phyloP scores from a whole-genome alignment of 495 filamentous ascomycete genomes.

The Pyronema omphalodes region DNA sequence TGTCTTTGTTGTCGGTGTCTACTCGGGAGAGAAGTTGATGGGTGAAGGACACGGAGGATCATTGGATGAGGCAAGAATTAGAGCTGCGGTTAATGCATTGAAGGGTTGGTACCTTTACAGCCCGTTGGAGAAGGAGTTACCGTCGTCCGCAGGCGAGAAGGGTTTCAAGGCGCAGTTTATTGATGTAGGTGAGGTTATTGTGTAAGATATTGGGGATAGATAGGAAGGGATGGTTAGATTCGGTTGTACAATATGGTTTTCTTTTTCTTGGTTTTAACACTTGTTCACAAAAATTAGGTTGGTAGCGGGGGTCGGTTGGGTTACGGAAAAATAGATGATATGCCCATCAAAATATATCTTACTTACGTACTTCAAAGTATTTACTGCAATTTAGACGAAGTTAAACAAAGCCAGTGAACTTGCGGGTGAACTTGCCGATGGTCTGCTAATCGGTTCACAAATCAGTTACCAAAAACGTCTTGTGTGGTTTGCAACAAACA shows the following conservation, averaged over 20 bases:
- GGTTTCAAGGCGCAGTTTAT: constrained; percentile 68
- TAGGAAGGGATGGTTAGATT: neutral
- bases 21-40: constrained; percentile 67
- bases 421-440: no score
- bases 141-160: constrained; percentile 47
- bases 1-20: constrained; percentile 91
- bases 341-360: no score
- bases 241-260: neutral
- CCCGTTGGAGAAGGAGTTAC: constrained; percentile 45
- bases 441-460: no score
- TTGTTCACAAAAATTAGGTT: no score
- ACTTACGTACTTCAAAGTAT: no score
- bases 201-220: constrained; percentile 28
- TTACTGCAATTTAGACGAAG: no score
- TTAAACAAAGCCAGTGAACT: no score
- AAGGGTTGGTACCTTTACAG: constrained; percentile 94
- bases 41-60: constrained; percentile 65
- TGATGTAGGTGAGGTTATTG: constrained; percentile 78
- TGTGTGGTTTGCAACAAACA: no score
- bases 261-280: no score
- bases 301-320: no score
- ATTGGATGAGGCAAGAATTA: constrained; percentile 54
- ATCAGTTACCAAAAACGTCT: no score
- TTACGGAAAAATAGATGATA: no score
- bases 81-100: constrained; percentile 65